phyloP scores from a whole-genome alignment of 1,284 basidiomycete species.

The Naganishia liquefaciens region DNA sequence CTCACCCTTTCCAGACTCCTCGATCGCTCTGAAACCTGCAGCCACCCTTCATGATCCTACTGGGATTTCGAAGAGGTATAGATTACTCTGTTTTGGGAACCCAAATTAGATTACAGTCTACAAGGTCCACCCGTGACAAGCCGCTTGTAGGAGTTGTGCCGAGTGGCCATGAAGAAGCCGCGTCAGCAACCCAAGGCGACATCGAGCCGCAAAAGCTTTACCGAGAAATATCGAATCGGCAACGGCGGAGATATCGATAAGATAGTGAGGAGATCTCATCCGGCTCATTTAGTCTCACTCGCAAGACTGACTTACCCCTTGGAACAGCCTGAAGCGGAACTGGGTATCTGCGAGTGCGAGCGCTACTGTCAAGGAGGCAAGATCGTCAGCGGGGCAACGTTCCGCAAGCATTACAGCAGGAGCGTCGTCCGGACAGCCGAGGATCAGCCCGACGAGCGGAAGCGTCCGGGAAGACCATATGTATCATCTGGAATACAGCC shows the following conservation, averaged over 20 bases:
- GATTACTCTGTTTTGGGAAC: too few species aligned
- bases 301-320: not conserved
- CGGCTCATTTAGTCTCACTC: not conserved
- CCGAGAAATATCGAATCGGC: constrained; percentile 3
- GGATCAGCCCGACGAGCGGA: not conserved
- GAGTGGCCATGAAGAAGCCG: not conserved
- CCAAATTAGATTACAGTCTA: not conserved
- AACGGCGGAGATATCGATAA: constrained; percentile 5
- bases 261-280: constrained; percentile 7
- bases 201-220: not conserved
- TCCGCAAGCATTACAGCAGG: constrained; percentile 1
- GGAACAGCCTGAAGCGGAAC: constrained; percentile 6
- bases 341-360: constrained; percentile 16
- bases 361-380: constrained; percentile 22
- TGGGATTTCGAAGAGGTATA: not conserved
- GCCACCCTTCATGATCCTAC: not conserved
- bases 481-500: not conserved
- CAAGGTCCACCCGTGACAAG: not conserved
- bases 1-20: not conserved
- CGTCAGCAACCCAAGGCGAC: not conserved
- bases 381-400: constrained; percentile 6
- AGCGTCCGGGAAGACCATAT: too few species aligned
- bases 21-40: too few species aligned
- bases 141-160: too few species aligned
- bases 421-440: not conserved